Conservation (phyloP, 2,329 filamentous ascomycete species). For the Escovopsis sp. region DNA sequence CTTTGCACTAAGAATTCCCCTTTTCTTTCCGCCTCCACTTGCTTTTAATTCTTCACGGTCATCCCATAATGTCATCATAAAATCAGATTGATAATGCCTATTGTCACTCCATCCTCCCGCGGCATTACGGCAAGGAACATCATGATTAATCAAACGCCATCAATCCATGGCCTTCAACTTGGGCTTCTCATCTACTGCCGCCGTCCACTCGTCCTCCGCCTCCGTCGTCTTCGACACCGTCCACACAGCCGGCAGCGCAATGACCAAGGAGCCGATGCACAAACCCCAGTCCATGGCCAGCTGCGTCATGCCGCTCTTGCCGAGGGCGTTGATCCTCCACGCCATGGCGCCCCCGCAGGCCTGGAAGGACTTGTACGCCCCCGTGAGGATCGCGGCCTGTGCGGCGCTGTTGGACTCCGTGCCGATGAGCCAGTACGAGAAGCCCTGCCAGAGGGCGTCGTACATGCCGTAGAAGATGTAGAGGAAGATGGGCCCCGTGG, state of each 20-base stretch:
- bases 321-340: conserved; percentile 27
- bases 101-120: background rate
- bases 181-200: background rate
- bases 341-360: conserved; percentile 29
- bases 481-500: conserved; percentile 49
- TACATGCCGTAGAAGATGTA: conserved; percentile 59
- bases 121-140: too few species aligned
- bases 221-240: background rate
- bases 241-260: conserved; percentile 28
- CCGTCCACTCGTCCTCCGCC: background rate
- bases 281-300: conserved; percentile 32
- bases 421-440: conserved; percentile 44
- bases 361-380: conserved; percentile 32
- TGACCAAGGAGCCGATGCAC: conserved; percentile 26
- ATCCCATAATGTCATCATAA: background rate
- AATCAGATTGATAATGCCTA: background rate
- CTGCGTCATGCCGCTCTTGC: conserved; percentile 23
- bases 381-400: conserved; percentile 27
- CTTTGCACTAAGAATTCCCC: background rate
- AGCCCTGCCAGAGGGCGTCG: conserved; percentile 53
- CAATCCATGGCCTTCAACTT: background rate
- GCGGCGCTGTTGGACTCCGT: conserved; percentile 28
- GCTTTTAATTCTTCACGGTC: background rate
- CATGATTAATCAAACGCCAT: background rate
- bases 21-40: background rate